Percentiles rank a stretch among this genome's conserved stretches.
phyloP scores from a whole-genome alignment of 1,284 basidiomycete species.

The Rhodotorula mucilaginosa region DNA sequence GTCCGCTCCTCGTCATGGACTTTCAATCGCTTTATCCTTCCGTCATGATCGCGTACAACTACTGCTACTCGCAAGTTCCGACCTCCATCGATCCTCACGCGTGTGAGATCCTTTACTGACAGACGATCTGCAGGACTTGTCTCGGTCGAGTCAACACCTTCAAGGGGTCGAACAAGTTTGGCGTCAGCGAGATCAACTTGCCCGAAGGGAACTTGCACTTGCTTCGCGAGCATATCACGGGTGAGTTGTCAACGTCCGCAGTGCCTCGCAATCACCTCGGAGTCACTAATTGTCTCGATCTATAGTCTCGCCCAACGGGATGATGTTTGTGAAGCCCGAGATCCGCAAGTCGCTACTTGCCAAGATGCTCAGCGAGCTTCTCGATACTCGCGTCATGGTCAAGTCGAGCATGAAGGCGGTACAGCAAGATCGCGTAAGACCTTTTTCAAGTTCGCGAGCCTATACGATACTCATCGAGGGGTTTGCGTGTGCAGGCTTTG shows the following conservation, averaged over 20 bases:
- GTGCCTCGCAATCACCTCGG: constrained; percentile 5
- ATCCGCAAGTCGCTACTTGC: constrained; percentile 81
- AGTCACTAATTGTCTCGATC: neutral
- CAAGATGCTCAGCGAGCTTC: constrained; percentile 87
- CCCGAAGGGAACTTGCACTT: constrained; percentile 65
- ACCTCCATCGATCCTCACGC: too few relatives aligned
- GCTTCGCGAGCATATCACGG: constrained; percentile 71
- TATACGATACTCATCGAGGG: neutral
- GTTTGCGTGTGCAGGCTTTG: constrained; percentile 59
- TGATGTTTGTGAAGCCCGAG: constrained; percentile 83
- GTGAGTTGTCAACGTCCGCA: constrained; percentile 52
- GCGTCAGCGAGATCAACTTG: constrained; percentile 67
- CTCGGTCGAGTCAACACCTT: constrained; percentile 82
- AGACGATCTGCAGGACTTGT: constrained; percentile 65
- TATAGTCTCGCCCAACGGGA: constrained; percentile 87
- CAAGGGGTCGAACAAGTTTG: constrained; percentile 83
- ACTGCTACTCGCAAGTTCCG: constrained; percentile 62
- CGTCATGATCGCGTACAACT: constrained; percentile 98
- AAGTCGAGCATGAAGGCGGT: constrained; percentile 88
- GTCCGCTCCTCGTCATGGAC: constrained; percentile 87
- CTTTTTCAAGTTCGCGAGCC: constrained; percentile 50
- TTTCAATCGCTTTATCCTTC: constrained; percentile 96
- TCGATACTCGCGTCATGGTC: constrained; percentile 97
- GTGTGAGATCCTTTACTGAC: neutral
- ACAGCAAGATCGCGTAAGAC: constrained; percentile 61